Percentiles rank a stretch among this genome's conserved stretches.
phyloP scores from a whole-genome alignment of 352 stramenopile species.

The Phytophthora melonis region DNA sequence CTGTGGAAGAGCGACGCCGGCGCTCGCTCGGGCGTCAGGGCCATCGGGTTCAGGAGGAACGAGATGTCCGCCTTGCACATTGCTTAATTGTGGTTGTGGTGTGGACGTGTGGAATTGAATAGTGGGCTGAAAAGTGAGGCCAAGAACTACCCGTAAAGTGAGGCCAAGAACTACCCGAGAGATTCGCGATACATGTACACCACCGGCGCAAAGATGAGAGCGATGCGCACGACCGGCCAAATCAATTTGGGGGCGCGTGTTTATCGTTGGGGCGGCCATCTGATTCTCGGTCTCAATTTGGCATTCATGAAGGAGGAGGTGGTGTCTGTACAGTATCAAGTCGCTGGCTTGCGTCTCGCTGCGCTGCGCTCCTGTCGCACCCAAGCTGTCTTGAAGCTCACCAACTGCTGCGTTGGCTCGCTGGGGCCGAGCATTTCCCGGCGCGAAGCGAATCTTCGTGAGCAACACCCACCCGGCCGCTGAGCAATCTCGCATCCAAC shows the following conservation, averaged over 20 bases:
- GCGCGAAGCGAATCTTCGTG: neutral
- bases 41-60: slow-evolving; percentile 54
- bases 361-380: neutral
- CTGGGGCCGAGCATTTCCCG: neutral
- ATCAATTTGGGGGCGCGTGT: neutral
- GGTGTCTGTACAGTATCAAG: neutral
- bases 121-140: slow-evolving; percentile 6
- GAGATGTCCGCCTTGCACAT: slow-evolving; percentile 57
- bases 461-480: neutral
- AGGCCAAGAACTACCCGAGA: neutral
- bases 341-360: neutral
- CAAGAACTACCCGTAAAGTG: neutral
- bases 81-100: slow-evolving; percentile 2
- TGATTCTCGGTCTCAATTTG: neutral
- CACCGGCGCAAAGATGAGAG: slow-evolving; percentile 1
- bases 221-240: neutral
- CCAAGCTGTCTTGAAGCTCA: neutral
- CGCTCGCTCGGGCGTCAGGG: slow-evolving; percentile 15
- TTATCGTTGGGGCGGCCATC: neutral
- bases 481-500: neutral
- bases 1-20: slow-evolving; percentile 26
- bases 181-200: neutral
- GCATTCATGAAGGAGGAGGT: neutral
- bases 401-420: neutral
- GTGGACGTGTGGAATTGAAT: slow-evolving; percentile 26